Percentiles rank a stretch among this genome's conserved stretches.
Conservation (phyloP, 1,139 yeast species). For the Magnusiomyces ingens region DNA sequence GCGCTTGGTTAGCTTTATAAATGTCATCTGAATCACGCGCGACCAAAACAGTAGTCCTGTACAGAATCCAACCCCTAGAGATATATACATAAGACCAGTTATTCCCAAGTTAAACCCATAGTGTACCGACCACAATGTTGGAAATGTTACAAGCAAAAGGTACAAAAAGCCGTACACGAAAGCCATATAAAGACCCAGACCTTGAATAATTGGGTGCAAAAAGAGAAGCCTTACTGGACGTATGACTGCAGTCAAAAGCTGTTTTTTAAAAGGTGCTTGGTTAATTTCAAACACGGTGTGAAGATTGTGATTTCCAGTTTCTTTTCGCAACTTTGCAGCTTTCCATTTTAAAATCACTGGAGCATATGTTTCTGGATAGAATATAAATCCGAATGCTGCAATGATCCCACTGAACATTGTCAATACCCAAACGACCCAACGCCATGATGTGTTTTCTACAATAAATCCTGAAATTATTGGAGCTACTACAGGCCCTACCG, state of each 20-base stretch:
- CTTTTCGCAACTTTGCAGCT: constrained; percentile 41
- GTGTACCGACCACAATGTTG: constrained; percentile 41
- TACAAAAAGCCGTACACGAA: constrained; percentile 59
- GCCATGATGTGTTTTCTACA: constrained; percentile 43
- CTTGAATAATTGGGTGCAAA: constrained; percentile 59
- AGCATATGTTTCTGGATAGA: constrained; percentile 51
- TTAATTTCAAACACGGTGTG: constrained; percentile 52
- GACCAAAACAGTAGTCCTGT: constrained; percentile 45
- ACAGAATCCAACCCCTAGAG: constrained; percentile 47
- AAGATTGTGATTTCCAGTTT: constrained; percentile 49
- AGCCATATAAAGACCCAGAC: constrained; percentile 56
- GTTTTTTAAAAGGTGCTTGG: constrained; percentile 20
- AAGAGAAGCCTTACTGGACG: constrained; percentile 49
- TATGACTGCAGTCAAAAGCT: constrained; percentile 34
- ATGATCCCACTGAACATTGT: constrained; percentile 48
- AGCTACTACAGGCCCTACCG: constrained; percentile 58
- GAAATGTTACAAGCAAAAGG: constrained; percentile 52
- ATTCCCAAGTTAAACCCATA: constrained; percentile 47
- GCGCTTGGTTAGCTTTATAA: constrained; percentile 32
- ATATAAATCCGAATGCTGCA: constrained; percentile 40
- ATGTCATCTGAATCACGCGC: constrained; percentile 36
- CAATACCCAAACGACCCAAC: constrained; percentile 58
- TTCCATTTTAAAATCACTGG: constrained; percentile 47
- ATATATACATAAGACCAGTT: constrained; percentile 52
- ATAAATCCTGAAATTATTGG: constrained; percentile 54